Evolutionary conservation across 179 eudicot genomes (phyloP).

Genomic region (Camellia oleifera): DNA sequence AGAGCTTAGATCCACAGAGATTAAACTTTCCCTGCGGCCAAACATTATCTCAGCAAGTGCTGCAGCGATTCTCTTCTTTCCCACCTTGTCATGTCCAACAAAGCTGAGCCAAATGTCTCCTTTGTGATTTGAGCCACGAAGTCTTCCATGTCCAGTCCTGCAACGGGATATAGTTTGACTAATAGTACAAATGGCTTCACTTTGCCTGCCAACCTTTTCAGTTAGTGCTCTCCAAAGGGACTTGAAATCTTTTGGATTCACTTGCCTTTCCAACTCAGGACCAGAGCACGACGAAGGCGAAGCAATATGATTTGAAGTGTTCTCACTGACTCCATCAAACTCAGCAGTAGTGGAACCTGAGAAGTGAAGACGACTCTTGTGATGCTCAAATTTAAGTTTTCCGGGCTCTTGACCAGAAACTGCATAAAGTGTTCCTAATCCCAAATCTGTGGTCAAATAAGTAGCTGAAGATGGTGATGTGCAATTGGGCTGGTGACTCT

Average conservation of each 20-base stretch:
- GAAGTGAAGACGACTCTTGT: constrained; percentile 20
- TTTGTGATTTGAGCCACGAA: constrained; percentile 29
- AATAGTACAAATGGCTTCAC: constrained; percentile 52
- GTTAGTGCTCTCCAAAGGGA: constrained; percentile 46
- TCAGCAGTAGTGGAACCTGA: constrained; percentile 26
- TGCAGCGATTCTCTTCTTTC: constrained; percentile 58
- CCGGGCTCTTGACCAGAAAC: constrained; percentile 25
- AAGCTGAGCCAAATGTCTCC: constrained; percentile 73
- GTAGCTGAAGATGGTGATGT: constrained; percentile 28
- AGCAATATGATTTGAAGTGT: constrained; percentile 18
- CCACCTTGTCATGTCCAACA: constrained; percentile 73
- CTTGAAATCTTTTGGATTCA: constrained; percentile 57
- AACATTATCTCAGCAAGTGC: constrained; percentile 65
- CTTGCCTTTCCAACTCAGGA: constrained; percentile 16
- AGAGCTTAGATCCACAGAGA: constrained; percentile 51
- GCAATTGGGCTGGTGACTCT: constrained; percentile 18
- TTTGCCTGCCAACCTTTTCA: constrained; percentile 64
- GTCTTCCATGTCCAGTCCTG: constrained; percentile 42
- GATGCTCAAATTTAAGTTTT: constrained; percentile 21
- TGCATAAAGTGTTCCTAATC: constrained; percentile 56
- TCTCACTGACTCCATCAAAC: constrained; percentile 20
- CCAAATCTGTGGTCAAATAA: constrained; percentile 81
- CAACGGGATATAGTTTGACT: constrained; percentile 51
- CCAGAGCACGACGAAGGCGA: constrained; percentile 19
- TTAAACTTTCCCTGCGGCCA: constrained; percentile 50